Conservation (phyloP, 768 basidiomycete species). For the Obba rivulosa region DNA sequence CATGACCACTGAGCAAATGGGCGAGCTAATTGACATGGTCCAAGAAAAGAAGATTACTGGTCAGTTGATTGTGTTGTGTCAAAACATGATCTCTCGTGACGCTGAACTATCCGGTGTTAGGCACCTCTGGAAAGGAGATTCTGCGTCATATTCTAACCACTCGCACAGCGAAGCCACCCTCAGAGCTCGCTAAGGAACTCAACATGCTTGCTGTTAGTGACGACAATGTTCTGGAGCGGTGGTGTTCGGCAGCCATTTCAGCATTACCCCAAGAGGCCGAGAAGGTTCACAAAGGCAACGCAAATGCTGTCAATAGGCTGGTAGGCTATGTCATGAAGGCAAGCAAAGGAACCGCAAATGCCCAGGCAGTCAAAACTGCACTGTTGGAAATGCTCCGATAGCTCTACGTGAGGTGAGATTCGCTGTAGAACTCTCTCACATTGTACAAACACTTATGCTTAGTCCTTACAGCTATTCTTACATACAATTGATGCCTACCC, state of each 20-base stretch:
- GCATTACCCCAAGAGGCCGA: constrained; percentile 62
- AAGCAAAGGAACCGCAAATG: constrained; percentile 76
- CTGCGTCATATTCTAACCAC: constrained; percentile 64
- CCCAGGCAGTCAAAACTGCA: constrained; percentile 46
- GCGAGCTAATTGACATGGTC: constrained; percentile 75
- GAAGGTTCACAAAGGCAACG: constrained; percentile 62
- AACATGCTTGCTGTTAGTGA: constrained; percentile 38
- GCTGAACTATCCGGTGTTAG: constrained; percentile 32
- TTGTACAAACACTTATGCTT: no score
- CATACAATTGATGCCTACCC: no score
- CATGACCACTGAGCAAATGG: constrained; percentile 59
- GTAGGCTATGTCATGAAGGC: constrained; percentile 83
- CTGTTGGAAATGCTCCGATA: constrained; percentile 43
- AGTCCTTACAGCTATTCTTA: constrained; percentile 4
- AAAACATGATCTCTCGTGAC: background rate
- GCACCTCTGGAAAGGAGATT: constrained; percentile 72
- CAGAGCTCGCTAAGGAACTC: constrained; percentile 43
- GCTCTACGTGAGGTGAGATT: background rate
- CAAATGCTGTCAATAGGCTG: constrained; percentile 75
- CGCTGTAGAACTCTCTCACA: background rate
- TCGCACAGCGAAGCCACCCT: constrained; percentile 30
- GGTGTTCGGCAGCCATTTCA: constrained; percentile 63
- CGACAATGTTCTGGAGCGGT: constrained; percentile 36
- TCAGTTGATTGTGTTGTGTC: constrained; percentile 21
- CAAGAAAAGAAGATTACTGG: constrained; percentile 64